Conservation (phyloP, 2,329 filamentous ascomycete genomes). For the Phialocephala sp. region DNA sequence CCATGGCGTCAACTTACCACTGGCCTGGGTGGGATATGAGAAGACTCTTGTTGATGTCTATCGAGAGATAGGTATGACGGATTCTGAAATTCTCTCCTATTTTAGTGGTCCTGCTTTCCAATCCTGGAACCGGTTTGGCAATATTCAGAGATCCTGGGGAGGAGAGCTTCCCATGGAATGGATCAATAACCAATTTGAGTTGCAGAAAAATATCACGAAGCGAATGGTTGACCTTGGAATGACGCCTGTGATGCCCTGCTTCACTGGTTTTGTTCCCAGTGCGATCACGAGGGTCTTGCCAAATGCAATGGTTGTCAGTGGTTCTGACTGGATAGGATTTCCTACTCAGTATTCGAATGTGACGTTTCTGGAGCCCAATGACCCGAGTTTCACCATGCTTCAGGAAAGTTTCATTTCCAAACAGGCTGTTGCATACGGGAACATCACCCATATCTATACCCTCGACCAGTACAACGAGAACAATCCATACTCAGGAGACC, state of each 20-base stretch:
- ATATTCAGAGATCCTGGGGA: conserved; percentile 57
- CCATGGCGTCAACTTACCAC: conserved; percentile 55
- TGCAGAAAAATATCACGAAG: conserved; percentile 54
- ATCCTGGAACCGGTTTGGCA: conserved; percentile 60
- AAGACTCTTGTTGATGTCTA: conserved; percentile 57
- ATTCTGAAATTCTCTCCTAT: conserved; percentile 52
- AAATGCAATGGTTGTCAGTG: conserved; percentile 49
- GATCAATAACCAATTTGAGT: conserved; percentile 53
- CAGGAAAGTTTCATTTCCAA: conserved; percentile 54
- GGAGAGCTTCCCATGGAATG: conserved; percentile 51
- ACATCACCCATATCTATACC: conserved; percentile 55
- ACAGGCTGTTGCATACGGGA: conserved; percentile 53
- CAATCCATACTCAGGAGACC: conserved; percentile 51
- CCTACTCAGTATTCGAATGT: conserved; percentile 50
- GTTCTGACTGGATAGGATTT: conserved; percentile 51
- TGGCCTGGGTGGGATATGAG: conserved; percentile 58
- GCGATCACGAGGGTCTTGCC: conserved; percentile 50
- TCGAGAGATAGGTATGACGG: conserved; percentile 50
- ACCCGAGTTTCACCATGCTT: conserved; percentile 49
- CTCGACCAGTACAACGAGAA: conserved; percentile 61
- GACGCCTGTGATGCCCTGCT: conserved; percentile 56
- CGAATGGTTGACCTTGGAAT: conserved; percentile 59
- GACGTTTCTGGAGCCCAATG: conserved; percentile 54
- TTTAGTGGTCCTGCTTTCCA: conserved; percentile 58
- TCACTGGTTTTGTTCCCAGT: conserved; percentile 56